Conservation (phyloP, 345 rosid genomes). For the Citrus cavaleriei region DNA sequence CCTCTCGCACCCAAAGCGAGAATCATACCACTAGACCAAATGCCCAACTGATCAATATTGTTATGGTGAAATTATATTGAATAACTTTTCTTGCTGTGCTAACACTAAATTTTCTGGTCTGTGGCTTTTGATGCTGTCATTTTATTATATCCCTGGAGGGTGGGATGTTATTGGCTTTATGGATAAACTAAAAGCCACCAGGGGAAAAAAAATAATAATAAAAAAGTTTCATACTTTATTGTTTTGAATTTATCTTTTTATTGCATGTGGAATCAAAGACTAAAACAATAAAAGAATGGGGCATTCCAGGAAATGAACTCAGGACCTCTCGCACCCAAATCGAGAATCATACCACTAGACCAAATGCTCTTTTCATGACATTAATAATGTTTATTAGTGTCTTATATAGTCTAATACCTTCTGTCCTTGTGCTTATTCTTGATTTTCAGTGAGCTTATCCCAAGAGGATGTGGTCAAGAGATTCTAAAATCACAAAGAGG, state of each 20-base stretch:
- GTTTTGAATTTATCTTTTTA: too few relatives aligned
- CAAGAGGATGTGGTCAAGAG: not conserved
- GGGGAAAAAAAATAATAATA: too few relatives aligned
- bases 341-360: slow-evolving; percentile 84
- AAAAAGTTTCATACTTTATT: too few relatives aligned
- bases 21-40: slow-evolving; percentile 87
- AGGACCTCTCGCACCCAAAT: slow-evolving; percentile 87
- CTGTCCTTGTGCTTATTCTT: not conserved
- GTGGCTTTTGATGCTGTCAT: too few relatives aligned
- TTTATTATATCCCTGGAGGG: too few relatives aligned
- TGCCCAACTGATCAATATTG: slow-evolving; percentile 26
- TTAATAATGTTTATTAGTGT: not conserved
- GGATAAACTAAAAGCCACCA: too few relatives aligned
- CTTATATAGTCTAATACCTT: not conserved
- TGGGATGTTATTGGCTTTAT: too few relatives aligned
- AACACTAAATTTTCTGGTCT: too few relatives aligned
- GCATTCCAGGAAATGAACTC: slow-evolving; percentile 68
- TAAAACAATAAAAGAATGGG: slow-evolving; percentile 21
- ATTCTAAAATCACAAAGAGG: not conserved
- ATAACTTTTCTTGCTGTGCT: too few relatives aligned
- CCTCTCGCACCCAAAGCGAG: slow-evolving; percentile 87
- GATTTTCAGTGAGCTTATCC: not conserved
- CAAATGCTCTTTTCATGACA: slow-evolving; percentile 41
- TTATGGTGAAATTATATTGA: too few relatives aligned
- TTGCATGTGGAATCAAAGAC: not conserved